Conservation (phyloP, 2,329 filamentous ascomycete species). For the Zalaria obscura region DNA sequence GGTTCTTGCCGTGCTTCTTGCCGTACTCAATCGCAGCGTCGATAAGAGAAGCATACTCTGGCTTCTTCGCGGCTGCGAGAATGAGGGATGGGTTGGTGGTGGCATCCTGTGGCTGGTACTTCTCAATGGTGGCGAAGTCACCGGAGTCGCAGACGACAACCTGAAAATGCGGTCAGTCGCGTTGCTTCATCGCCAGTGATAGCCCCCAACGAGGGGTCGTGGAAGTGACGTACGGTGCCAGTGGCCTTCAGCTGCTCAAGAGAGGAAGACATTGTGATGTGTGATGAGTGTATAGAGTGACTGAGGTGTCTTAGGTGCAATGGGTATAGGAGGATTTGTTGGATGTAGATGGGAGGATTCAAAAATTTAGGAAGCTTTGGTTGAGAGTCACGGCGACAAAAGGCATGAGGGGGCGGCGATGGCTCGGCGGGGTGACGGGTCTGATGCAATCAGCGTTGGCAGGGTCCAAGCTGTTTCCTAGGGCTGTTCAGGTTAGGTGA, state of each 20-base stretch:
- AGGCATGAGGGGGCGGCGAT: too few species aligned
- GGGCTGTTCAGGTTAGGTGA: too few species aligned
- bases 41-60: constrained; percentile 87
- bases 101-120: constrained; percentile 99
- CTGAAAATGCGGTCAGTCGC: constrained; percentile 28
- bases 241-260: constrained; percentile 94
- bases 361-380: neutral
- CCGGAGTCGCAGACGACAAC: constrained; percentile 96
- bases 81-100: constrained; percentile 99
- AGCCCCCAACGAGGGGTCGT: constrained; percentile 1
- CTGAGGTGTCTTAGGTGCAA: neutral
- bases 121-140: constrained; percentile 74
- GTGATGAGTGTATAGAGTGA: neutral
- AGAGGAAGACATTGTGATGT: constrained; percentile 58
- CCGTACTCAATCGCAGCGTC: constrained; percentile 73
- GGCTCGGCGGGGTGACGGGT: too few species aligned
- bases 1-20: constrained; percentile 53
- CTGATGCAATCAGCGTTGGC: too few species aligned
- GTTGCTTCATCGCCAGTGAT: neutral
- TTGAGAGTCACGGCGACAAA: too few species aligned
- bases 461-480: too few species aligned
- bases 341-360: neutral
- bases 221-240: constrained; percentile 66
- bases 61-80: constrained; percentile 94
- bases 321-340: neutral